Base-by-base conservation (phyloP, 345 rosid species). In the Camelina sativa region DNA sequence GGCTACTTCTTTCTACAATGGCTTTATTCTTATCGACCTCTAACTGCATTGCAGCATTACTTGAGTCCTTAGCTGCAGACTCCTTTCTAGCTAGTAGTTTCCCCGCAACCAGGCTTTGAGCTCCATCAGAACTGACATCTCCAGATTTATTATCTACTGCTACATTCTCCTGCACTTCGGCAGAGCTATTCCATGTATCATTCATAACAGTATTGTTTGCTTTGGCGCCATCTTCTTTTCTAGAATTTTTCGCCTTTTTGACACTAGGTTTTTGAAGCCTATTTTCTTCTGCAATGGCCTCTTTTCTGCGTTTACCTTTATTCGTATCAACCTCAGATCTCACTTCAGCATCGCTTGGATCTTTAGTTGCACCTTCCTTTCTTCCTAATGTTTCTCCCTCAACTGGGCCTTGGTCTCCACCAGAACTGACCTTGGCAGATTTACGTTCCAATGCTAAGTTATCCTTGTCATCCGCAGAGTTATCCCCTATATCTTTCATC, bases 121-220 rank as follows among this genome's bases (percentile, higher is more conserved):
- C 54, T 54, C 52, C 65, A 20, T 58, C 81, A 59, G 72, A 74
- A 47, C 20, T 57, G 38, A 48, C 50, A 59, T 51, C 65, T 44
- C 15, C 67, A 67, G 28, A 32, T 37, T 48, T 43, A 12, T 75
- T 51, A 75, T 40, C 66, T 69, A 82, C 76, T 52, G 81, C 81
- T 41, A 16, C 57, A 38, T 84, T 83, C 81, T 89, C 92, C 57
- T 81, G 75, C 61, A 72, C 85, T 32, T 79, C 82, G 69, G 61
- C 23, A 46, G 80, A 73, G 35, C 58, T 34, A 38, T 19, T 52
- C 35, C 72, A 67, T 9, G 5, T 30, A 8, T 54, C 77, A 46
- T 78, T 80, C 69, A 66, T 65, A 69, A 55, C 54, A 25, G 30
- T 46, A 37, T 73, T 71, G 41, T 47, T 73, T 59, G 37, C 79